Evolutionary conservation across 2,329 filamentous ascomycete species (phyloP).

Genomic region (Dissoconium aciculare): DNA sequence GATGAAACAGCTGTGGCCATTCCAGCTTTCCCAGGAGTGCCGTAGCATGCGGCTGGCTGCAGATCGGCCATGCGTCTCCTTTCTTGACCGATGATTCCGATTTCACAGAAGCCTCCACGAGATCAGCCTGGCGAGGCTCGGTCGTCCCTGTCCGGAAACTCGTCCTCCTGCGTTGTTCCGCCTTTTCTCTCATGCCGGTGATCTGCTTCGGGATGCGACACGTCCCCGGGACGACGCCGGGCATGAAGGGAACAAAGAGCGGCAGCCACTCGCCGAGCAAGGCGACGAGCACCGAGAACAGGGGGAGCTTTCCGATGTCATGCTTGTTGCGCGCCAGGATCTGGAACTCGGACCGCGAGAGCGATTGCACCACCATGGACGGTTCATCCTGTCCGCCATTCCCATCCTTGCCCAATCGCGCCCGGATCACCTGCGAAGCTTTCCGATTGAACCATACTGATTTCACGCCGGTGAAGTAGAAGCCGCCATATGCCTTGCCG

Average conservation of each 20-base stretch:
- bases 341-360: slow-evolving; percentile 55
- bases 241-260: slow-evolving; percentile 56
- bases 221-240: slow-evolving; percentile 59
- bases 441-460: slow-evolving; percentile 55
- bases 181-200: slow-evolving; percentile 38
- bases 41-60: slow-evolving; percentile 4
- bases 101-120: slow-evolving; percentile 28
- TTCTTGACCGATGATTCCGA: not conserved
- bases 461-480: slow-evolving; percentile 77
- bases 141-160: slow-evolving; percentile 50
- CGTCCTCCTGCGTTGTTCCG: slow-evolving; percentile 37
- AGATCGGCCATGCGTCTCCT: slow-evolving; percentile 3
- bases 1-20: slow-evolving; percentile 28
- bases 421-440: slow-evolving; percentile 30
- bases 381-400: slow-evolving; percentile 3
- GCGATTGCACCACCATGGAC: slow-evolving; percentile 6
- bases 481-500: slow-evolving; percentile 62
- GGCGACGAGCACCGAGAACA: slow-evolving; percentile 61
- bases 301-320: slow-evolving; percentile 62
- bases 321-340: slow-evolving; percentile 51
- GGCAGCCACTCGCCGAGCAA: slow-evolving; percentile 80
- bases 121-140: slow-evolving; percentile 47
- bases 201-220: slow-evolving; percentile 73
- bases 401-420: slow-evolving; percentile 27
- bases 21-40: slow-evolving; percentile 17